Conservation (phyloP, 805 yeast species). For the Torulaspora microellipsoides region DNA sequence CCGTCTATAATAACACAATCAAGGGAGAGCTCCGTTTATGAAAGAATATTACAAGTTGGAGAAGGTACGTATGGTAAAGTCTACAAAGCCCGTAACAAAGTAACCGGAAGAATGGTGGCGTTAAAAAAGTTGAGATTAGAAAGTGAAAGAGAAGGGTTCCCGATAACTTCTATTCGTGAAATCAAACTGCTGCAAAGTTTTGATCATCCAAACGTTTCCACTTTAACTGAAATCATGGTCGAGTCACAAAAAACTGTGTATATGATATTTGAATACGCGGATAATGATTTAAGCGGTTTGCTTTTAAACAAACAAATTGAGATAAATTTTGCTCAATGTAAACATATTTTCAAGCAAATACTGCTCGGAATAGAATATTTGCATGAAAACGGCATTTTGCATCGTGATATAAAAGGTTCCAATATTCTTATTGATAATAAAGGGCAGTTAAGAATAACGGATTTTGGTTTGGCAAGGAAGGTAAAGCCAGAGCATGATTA, state of each 20-base stretch:
- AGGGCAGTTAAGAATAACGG: constrained; percentile 69
- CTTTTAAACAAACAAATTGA: constrained; percentile 67
- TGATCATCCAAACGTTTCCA: constrained; percentile 76
- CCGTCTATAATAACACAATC: constrained; percentile 14
- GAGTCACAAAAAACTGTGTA: constrained; percentile 58
- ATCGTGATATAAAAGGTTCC: constrained; percentile 80
- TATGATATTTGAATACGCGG: constrained; percentile 92
- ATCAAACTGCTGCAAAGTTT: constrained; percentile 74
- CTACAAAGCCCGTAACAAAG: constrained; percentile 55
- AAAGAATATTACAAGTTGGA: constrained; percentile 85
- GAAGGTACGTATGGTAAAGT: constrained; percentile 90
- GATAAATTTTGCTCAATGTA: constrained; percentile 59
- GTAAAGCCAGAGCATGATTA: constrained; percentile 68
- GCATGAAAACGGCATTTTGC: constrained; percentile 64
- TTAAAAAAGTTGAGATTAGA: constrained; percentile 80
- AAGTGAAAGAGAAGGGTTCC: constrained; percentile 89
- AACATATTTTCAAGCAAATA: constrained; percentile 61
- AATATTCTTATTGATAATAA: constrained; percentile 60
- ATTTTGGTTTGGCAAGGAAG: constrained; percentile 75
- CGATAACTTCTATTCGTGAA: constrained; percentile 92
- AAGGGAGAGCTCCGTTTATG: constrained; percentile 41
- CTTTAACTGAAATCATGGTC: constrained; percentile 84
- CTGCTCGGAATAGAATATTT: constrained; percentile 65
- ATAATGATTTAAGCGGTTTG: constrained; percentile 88
- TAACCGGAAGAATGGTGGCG: constrained; percentile 75